Evolutionary conservation across 2,329 filamentous ascomycete genomes (phyloP).

Genomic region (Eutypella sp.): DNA sequence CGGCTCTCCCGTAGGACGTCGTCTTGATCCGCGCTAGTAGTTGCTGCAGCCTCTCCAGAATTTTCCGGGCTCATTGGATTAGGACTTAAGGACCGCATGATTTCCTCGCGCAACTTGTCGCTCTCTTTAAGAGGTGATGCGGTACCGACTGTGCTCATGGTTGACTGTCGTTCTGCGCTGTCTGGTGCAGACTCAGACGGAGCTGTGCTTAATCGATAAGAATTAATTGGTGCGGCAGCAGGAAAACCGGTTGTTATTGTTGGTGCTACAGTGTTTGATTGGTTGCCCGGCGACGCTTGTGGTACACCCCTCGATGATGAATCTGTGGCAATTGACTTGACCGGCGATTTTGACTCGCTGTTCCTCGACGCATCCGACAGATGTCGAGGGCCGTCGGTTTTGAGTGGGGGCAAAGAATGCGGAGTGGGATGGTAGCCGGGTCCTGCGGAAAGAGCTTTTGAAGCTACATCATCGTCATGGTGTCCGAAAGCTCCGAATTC

Average conservation of each 20-base stretch:
- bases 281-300: slow-evolving; percentile 13
- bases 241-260: slow-evolving; percentile 27
- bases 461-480: slow-evolving; percentile 16
- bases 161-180: slow-evolving; percentile 35
- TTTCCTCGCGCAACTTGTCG: slow-evolving; percentile 68
- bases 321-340: not conserved
- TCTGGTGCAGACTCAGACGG: slow-evolving; percentile 30
- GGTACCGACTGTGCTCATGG: slow-evolving; percentile 44
- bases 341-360: not conserved
- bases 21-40: slow-evolving; percentile 10
- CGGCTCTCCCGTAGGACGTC: slow-evolving; percentile 48
- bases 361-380: slow-evolving; percentile 2
- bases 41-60: slow-evolving; percentile 9
- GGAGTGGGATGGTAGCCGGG: slow-evolving; percentile 15
- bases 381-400: slow-evolving; percentile 14
- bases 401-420: slow-evolving; percentile 18
- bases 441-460: slow-evolving; percentile 14
- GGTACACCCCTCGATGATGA: slow-evolving; percentile 7
- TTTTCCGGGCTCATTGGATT: slow-evolving; percentile 23
- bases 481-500: slow-evolving; percentile 14
- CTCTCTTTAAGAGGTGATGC: slow-evolving; percentile 60
- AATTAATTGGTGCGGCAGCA: slow-evolving; percentile 42
- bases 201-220: slow-evolving; percentile 30
- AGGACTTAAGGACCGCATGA: slow-evolving; percentile 63
- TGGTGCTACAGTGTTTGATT: slow-evolving; percentile 12